phyloP scores from a whole-genome alignment of 1,284 basidiomycete genomes.

The Takashimella tepidaria region DNA sequence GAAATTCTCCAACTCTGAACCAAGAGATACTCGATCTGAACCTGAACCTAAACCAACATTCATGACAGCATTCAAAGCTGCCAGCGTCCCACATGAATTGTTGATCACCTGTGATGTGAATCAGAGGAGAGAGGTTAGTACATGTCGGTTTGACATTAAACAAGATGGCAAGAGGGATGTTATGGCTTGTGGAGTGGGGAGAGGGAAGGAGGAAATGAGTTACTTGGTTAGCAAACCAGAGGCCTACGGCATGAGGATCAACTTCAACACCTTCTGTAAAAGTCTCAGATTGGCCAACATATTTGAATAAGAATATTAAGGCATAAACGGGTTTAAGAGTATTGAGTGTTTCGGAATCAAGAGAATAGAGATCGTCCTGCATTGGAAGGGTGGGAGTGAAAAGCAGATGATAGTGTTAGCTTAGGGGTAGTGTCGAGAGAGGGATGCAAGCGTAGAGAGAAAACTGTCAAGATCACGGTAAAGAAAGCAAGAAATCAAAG shows the following conservation, averaged over 20 bases:
- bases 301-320: constrained; percentile 91
- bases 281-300: constrained; percentile 56
- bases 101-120: constrained; percentile 61
- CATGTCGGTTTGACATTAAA: too few species aligned
- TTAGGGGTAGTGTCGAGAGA: too few species aligned
- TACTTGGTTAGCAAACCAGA: constrained; percentile 81
- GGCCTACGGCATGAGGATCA: constrained; percentile 64
- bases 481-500: constrained; percentile 3
- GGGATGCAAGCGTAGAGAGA: too few species aligned
- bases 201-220: constrained; percentile 11
- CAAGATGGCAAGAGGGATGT: too few species aligned
- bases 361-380: constrained; percentile 75
- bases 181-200: too few species aligned
- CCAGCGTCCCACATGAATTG: constrained; percentile 87
- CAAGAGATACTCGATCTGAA: constrained; percentile 3
- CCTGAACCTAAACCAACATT: constrained; percentile 55
- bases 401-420: too few species aligned
- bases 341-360: constrained; percentile 66
- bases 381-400: not conserved
- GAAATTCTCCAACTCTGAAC: constrained; percentile 65
- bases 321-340: constrained; percentile 75
- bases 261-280: constrained; percentile 48
- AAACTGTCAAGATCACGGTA: constrained; percentile 1
- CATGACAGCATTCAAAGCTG: constrained; percentile 85
- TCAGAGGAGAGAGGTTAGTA: too few species aligned